These are phyloP conservation scores for Stereum hirsutum DNA, from an alignment of 1,284 basidiomycete genomes.

Conservation along the genomic window DNA sequence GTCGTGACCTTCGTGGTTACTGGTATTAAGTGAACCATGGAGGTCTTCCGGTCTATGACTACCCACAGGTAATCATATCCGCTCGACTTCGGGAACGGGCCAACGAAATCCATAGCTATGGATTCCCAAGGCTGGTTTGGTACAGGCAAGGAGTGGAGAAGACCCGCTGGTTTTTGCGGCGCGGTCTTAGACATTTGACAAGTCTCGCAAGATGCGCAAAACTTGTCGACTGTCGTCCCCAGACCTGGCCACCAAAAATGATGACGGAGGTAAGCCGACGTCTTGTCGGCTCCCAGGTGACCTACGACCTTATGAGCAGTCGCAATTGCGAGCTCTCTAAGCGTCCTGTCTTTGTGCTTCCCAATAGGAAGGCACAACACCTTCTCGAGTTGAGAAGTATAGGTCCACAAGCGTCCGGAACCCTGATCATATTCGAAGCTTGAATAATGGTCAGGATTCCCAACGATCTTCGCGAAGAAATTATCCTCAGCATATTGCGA, in stretches of 20 bases:
- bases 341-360: no score
- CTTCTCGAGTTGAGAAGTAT: conserved; percentile 8
- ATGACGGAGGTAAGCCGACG: conserved; percentile 7
- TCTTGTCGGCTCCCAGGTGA: conserved; percentile 16
- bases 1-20: conserved; percentile 15
- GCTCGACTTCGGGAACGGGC: conserved; percentile 16
- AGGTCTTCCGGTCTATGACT: conserved; percentile 7
- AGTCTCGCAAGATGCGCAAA: conserved; percentile 6
- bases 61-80: conserved; percentile 10
- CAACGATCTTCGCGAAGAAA: not conserved
- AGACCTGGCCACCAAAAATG: conserved; percentile 15
- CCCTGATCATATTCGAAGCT: conserved; percentile 17
- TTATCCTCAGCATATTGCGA: no score
- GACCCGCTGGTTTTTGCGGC: conserved; percentile 6
- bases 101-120: conserved; percentile 23
- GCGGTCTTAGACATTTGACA: conserved; percentile 10
- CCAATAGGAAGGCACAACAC: no score
- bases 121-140: conserved; percentile 12
- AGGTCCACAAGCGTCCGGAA: conserved; percentile 12
- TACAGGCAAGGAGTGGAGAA: conserved; percentile 14
- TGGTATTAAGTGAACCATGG: conserved; percentile 16
- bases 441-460: conserved; percentile 20
- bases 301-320: conserved; percentile 15
- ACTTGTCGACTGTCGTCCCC: conserved; percentile 9
- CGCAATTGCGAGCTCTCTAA: no score